Base-by-base conservation (phyloP, 1,284 basidiomycete genomes). In the Malassezia yamatoensis region DNA sequence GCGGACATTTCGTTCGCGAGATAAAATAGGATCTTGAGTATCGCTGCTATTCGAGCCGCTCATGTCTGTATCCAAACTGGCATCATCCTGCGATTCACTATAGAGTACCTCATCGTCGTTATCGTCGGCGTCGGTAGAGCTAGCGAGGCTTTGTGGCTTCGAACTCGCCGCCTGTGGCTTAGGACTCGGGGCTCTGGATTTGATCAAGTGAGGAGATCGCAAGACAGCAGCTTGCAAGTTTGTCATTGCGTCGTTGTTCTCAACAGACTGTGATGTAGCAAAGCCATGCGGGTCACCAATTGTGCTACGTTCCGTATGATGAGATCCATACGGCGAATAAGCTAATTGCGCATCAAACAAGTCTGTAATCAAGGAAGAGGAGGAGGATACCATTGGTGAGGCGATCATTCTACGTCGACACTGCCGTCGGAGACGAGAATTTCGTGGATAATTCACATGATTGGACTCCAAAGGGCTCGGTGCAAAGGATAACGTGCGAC, bases 151-250 rank as follows among this genome's bases (percentile, higher is more conserved):
- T 13, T 48, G 24, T 15, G 46, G 45, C 45, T 21, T 39, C n/a
- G n/a, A n/a, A n/a, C n/a, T n/a, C n/a, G n/a, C n/a, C n/a, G n/a
- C n/a, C n/a, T 48, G 24, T 15, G 46, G 46, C 46, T 29, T 41
- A n/a, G 48, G 48, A 12, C 38, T 41, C 21, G 6, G 48, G 3
- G 15, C 15, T 4, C 37, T 35, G 6, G 15, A 9, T n/a, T 49
- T 39, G 21, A 41, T 40, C 11, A 49, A 40, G 20, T 49, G 48
- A 24, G 48, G 48, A 16, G 48, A 49, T 4, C 48, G 15, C 13
- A 49, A 7, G 24, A 29, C 24, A 29, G 24, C 4, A 29, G 24
- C 48, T 2, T 18, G 48, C 12, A 49, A 20, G 6, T 20, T n/a
- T 20, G 15, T 7, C 20, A 5, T 35, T 10, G 13, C 12, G n/a